phyloP scores from a whole-genome alignment of 768 basidiomycete genomes.

The Peribolospora kevripleyi region DNA sequence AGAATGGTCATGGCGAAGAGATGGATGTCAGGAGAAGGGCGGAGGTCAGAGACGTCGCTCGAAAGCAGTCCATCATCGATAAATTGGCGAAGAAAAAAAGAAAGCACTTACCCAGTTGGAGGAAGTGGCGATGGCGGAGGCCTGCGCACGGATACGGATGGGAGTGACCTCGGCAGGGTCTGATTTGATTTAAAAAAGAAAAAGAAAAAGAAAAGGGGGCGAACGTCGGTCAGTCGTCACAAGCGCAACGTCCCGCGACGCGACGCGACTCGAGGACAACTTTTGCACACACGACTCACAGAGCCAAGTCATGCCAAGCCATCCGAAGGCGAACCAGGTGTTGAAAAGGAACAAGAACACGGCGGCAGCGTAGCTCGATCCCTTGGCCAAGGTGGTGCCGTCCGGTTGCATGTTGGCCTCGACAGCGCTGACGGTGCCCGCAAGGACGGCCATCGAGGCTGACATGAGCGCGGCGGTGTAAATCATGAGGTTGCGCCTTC shows the following conservation, averaged over 20 bases:
- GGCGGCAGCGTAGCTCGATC: no score
- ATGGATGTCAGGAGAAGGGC: slow-evolving; percentile 10
- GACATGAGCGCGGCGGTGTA: slow-evolving; percentile 13
- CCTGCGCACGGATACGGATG: slow-evolving; percentile 36
- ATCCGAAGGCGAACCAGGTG: slow-evolving; percentile 14
- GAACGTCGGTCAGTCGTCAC: no score
- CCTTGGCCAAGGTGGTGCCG: no score
- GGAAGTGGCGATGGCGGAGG: slow-evolving; percentile 37
- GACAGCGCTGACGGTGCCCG: slow-evolving; percentile 27
- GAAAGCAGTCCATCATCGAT: not conserved
- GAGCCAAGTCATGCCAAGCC: slow-evolving; percentile 16
- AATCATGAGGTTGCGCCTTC: slow-evolving; percentile 16
- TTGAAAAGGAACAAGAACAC: not conserved
- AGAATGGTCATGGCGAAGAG: not conserved
- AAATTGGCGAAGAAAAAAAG: no score
- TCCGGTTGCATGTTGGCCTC: not conserved
- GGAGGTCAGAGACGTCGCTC: not conserved
- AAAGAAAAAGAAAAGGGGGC: no score
- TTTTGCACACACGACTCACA: not conserved
- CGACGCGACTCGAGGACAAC: no score
- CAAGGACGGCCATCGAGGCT: slow-evolving; percentile 35
- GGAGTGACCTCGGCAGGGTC: slow-evolving; percentile 46
- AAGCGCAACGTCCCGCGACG: no score
- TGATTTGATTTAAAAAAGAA: no score
- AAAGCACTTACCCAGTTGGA: slow-evolving; percentile 18